Evolutionary conservation across 2,329 filamentous ascomycete genomes (phyloP).

Genomic region (Penicillium sp.): DNA sequence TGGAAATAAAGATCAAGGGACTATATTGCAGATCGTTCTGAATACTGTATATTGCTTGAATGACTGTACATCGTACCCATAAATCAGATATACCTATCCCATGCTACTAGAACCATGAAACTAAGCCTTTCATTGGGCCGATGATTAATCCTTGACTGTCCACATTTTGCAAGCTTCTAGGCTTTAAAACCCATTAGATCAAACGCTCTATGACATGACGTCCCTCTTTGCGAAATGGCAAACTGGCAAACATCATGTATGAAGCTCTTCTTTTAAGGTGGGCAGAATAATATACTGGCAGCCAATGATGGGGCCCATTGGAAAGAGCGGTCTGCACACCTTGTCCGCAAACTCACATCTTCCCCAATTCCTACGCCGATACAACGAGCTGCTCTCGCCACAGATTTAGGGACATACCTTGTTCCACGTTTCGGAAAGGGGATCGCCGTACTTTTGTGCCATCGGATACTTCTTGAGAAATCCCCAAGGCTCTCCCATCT

Average conservation of each 20-base stretch:
- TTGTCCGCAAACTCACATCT: neutral
- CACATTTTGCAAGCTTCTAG: too few species aligned
- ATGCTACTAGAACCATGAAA: too few species aligned
- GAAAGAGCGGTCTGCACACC: neutral
- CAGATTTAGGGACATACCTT: constrained; percentile 3
- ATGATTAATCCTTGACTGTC: too few species aligned
- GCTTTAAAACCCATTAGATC: too few species aligned
- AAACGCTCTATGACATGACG: too few species aligned
- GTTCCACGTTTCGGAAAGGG: neutral
- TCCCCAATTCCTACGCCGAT: neutral
- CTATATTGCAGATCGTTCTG: too few species aligned
- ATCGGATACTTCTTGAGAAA: neutral
- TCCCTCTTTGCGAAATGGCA: neutral
- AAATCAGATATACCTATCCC: too few species aligned
- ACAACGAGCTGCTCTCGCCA: constrained; percentile 4
- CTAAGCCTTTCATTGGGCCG: too few species aligned
- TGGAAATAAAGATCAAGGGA: too few species aligned
- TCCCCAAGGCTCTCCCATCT: neutral
- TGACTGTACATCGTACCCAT: too few species aligned
- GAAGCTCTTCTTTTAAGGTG: neutral
- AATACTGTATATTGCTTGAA: too few species aligned
- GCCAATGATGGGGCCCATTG: neutral
- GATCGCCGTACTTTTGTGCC: neutral
- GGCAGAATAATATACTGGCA: neutral
- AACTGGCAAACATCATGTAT: neutral